A percentile compares a stretch with the other conserved stretches of the same genome.
Conservation (phyloP, 2,329 filamentous ascomycete genomes). For the Truncatella angustata region DNA sequence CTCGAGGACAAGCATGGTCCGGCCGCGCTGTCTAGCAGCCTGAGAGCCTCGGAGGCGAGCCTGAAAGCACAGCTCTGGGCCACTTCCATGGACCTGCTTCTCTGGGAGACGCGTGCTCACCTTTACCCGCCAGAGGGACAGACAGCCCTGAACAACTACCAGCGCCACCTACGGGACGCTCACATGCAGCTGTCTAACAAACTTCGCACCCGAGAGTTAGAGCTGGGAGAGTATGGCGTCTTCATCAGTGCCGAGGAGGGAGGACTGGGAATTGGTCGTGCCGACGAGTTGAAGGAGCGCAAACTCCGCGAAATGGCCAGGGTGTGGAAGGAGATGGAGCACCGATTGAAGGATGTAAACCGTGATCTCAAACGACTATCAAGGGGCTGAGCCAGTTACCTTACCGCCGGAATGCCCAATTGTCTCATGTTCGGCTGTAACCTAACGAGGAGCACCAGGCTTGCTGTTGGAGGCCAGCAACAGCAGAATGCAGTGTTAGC, state of each 20-base stretch:
- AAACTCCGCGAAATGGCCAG: slow-evolving; percentile 53
- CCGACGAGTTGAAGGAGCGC: slow-evolving; percentile 39
- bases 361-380: slow-evolving; percentile 42
- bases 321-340: slow-evolving; percentile 48
- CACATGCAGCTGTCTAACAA: slow-evolving; percentile 43
- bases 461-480: too few species aligned
- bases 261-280: slow-evolving; percentile 9
- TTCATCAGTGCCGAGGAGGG: slow-evolving; percentile 19
- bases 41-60: slow-evolving; percentile 45
- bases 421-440: too few species aligned
- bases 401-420: too few species aligned
- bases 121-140: slow-evolving; percentile 41
- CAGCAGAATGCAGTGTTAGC: too few species aligned
- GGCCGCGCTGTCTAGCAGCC: slow-evolving; percentile 48
- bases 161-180: slow-evolving; percentile 47
- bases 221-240: slow-evolving; percentile 51
- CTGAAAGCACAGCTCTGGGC: slow-evolving; percentile 42
- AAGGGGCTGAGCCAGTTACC: too few species aligned
- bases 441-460: too few species aligned
- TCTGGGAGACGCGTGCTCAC: slow-evolving; percentile 31
- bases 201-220: slow-evolving; percentile 36
- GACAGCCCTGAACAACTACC: slow-evolving; percentile 44
- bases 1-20: slow-evolving; percentile 56
- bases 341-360: slow-evolving; percentile 48
- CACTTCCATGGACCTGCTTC: slow-evolving; percentile 32